Evolutionary conservation across 2,329 filamentous ascomycete genomes (phyloP), one percentile per base, ranked within the genome.

Genomic region (Aspergillus persii): DNA sequence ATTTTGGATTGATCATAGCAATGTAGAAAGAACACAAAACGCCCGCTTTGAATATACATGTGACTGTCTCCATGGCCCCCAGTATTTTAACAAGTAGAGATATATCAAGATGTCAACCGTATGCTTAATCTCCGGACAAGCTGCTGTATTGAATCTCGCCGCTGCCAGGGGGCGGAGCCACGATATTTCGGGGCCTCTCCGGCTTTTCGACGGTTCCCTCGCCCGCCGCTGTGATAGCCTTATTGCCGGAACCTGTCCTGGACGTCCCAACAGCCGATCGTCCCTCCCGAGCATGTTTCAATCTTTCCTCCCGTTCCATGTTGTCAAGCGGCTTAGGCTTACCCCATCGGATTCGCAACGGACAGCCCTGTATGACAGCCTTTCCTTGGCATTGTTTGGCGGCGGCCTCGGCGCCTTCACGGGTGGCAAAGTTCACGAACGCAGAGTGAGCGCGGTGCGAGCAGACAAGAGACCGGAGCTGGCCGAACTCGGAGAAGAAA

Each of bases 361-460:
- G 95, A 68, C 94, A 97, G 3, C 95, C 95, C 39, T 92, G 88
- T 68, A 99, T 91, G 6, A 98, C 86, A 0, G 92, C 92, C 62
- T 89, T 90, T 5, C 96, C 95, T 74, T 96, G 89, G 67, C 92
- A 94, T 23, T 90, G 86, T 36, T 86, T 86, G 0, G 95, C 91
- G 0, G 96, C 96, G 59, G 84, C 87, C 77, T 99, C 95, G 0
- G 96, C 95, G 1, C 85, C 89, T 62, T 91, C 87, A 58, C 95
- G 85, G 3, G 89, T 91, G 67, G 92, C 87, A 74, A 92, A 99
- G 78, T 99, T 99, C 77, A 99, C 83, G 72, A 98, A 99, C 1
- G 95, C 95, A 74, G 93, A 98, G 72, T 98, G 95, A 15, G 94
- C 94, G 80, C 96, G 92, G 78, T 99, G 95, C 6, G 93, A 97